phyloP scores from a whole-genome alignment of 768 basidiomycete species.

The Mycena metata region DNA sequence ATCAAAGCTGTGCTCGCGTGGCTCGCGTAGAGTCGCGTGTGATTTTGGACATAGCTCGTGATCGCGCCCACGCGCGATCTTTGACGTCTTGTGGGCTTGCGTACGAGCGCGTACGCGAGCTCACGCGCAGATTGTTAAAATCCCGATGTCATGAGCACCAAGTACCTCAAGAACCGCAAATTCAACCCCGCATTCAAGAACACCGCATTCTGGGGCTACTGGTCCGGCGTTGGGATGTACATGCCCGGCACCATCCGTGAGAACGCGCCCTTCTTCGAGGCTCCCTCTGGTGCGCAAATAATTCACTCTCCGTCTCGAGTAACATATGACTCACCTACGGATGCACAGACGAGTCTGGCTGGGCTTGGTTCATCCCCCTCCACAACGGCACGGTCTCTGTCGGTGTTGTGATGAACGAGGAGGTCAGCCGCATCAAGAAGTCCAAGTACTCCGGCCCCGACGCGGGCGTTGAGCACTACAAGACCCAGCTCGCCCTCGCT shows the following conservation, averaged over 20 bases:
- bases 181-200: constrained; percentile 50
- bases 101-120: too few relatives aligned
- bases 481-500: constrained; percentile 45
- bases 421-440: constrained; percentile 39
- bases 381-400: constrained; percentile 50
- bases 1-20: too few relatives aligned
- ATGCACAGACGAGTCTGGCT: constrained; percentile 54
- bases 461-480: constrained; percentile 43
- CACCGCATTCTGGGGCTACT: constrained; percentile 48
- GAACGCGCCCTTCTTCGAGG: constrained; percentile 51
- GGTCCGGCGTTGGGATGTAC: constrained; percentile 47
- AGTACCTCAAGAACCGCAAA: constrained; percentile 69
- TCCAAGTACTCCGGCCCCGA: constrained; percentile 1
- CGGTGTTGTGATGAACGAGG: constrained; percentile 52
- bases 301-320: not conserved
- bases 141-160: constrained; percentile 68
- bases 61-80: too few relatives aligned
- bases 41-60: too few relatives aligned
- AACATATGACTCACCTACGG: not conserved
- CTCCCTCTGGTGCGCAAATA: constrained; percentile 28
- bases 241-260: constrained; percentile 48
- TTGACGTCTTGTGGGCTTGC: too few relatives aligned
- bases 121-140: too few relatives aligned
- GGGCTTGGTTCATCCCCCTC: constrained; percentile 57
- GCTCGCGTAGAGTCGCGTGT: too few relatives aligned